Conservation (phyloP, 768 basidiomycete species). For the Asterophora lycoperdoides region DNA sequence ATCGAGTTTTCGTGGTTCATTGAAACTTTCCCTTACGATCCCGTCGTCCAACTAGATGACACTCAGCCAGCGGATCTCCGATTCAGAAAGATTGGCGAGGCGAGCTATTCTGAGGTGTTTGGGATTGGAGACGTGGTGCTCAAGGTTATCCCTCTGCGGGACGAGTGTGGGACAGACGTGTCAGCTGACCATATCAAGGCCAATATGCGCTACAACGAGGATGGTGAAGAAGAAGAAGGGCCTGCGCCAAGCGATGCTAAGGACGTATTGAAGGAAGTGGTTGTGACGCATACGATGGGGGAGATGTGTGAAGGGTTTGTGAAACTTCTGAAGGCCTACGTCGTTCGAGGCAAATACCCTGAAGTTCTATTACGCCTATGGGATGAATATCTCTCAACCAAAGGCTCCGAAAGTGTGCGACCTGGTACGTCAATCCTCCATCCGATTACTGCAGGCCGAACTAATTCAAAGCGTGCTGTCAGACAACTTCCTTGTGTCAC, state of each 20-base stretch:
- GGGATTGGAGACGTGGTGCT: conserved; percentile 86
- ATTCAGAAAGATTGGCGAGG: conserved; percentile 92
- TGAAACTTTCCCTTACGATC: conserved; percentile 72
- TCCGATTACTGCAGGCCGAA: background rate
- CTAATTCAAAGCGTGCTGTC: conserved; percentile 3
- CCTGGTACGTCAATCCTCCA: conserved; percentile 52
- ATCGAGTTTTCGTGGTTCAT: conserved; percentile 84
- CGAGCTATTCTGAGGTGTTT: conserved; percentile 95
- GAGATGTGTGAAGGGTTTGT: conserved; percentile 76
- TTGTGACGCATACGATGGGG: conserved; percentile 75
- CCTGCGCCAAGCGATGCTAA: conserved; percentile 70
- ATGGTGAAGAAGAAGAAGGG: conserved; percentile 40
- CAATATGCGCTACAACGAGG: conserved; percentile 9
- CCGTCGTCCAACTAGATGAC: conserved; percentile 42
- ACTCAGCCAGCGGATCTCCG: conserved; percentile 18
- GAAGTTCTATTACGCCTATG: conserved; percentile 72
- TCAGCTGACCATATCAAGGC: conserved; percentile 7
- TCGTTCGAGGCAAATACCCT: conserved; percentile 87
- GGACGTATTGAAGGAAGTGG: conserved; percentile 77
- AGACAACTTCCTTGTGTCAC: conserved; percentile 75
- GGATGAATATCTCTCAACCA: conserved; percentile 77
- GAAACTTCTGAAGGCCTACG: conserved; percentile 73
- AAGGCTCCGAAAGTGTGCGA: conserved; percentile 78
- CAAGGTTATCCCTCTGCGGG: conserved; percentile 78
- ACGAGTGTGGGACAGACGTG: conserved; percentile 34